A percentile compares a stretch with the other conserved stretches of the same genome.
phyloP scores from a whole-genome alignment of 768 basidiomycete genomes.

The Leccinum uliginosum region DNA sequence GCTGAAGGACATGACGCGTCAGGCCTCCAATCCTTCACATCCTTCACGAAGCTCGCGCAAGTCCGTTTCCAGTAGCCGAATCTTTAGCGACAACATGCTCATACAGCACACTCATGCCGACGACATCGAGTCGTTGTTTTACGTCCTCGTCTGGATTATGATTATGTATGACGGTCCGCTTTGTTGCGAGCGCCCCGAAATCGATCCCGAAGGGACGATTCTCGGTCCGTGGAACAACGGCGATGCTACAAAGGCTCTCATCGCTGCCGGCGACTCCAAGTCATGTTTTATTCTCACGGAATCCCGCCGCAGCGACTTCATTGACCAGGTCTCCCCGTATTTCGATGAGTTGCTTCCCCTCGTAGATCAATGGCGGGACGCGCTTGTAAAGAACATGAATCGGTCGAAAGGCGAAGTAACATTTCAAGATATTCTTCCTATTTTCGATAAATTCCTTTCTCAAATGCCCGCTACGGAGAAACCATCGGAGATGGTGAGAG shows the following conservation, averaged over 20 bases:
- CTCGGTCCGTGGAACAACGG: background rate
- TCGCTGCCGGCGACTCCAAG: background rate
- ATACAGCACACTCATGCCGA: background rate
- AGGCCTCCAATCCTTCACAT: background rate
- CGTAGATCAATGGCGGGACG: background rate
- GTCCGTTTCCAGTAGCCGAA: background rate
- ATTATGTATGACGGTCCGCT: background rate
- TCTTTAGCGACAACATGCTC: background rate
- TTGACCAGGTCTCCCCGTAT: background rate
- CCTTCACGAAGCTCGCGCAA: background rate
- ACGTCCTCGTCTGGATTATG: background rate
- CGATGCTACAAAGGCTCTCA: background rate
- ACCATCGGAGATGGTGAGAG: background rate
- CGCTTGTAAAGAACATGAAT: background rate
- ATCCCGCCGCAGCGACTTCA: background rate
- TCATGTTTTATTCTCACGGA: background rate
- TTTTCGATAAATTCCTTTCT: background rate
- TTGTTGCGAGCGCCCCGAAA: background rate
- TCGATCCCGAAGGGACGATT: background rate
- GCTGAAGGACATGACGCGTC: background rate
- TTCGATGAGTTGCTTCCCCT: background rate
- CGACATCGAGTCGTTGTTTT: background rate
- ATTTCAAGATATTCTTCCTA: background rate
- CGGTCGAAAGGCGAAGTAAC: background rate
- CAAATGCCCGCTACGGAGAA: background rate